Base-by-base conservation (phyloP, 345 rosid genomes). In the Eucalyptus coolabah region DNA sequence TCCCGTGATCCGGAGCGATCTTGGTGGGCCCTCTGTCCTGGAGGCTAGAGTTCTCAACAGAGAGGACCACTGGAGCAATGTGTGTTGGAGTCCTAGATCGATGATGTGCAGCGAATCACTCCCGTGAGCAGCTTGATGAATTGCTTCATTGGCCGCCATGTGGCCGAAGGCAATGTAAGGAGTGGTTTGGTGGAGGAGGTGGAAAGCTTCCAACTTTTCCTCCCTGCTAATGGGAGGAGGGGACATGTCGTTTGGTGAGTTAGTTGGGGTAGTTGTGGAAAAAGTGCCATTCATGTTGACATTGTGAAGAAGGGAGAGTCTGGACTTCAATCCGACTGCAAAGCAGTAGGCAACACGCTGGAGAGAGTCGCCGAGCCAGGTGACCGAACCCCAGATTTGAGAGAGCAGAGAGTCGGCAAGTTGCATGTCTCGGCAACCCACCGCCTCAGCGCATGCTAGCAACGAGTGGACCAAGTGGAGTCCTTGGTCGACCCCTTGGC, bases 371-470 rank as follows among this genome's bases (percentile, higher is more conserved):
- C 95, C 95, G 88, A 90, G 89, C 5, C 94, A 91, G 89, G 87
- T 91, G 44, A 91, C 93, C 1, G 93, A 88, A 12, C 90, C 87
- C 95, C 95, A 92, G 47, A 95, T 92, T 88, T 93, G 94, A 86
- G 30, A 40, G 14, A 96, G 93, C 89, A 95, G 91, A 24, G 95
- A 93, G 63, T 91, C 90, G 44, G 95, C 96, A 37, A 95, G 89
- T 44, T 89, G 93, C 6, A 87, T 89, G 88, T 95, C 97, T 34
- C 96, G 91, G 85, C 96, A 95, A 6, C 96, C 95, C 44, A 95
- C 91, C 32, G 97, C 97, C 93, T 95, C 97, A 8, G 96, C 96
- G 83, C 97, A 94, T 12, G 95, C 96, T 86, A 95, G 54, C 86
- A 95, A 63, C 60, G 91, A 89, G 90, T 95, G 97, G 60, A 95